Evolutionary conservation across 164 flowering plant species (phyloP), one percentile per base, ranked within the genome.

Genomic region (Aristolochia californica): DNA sequence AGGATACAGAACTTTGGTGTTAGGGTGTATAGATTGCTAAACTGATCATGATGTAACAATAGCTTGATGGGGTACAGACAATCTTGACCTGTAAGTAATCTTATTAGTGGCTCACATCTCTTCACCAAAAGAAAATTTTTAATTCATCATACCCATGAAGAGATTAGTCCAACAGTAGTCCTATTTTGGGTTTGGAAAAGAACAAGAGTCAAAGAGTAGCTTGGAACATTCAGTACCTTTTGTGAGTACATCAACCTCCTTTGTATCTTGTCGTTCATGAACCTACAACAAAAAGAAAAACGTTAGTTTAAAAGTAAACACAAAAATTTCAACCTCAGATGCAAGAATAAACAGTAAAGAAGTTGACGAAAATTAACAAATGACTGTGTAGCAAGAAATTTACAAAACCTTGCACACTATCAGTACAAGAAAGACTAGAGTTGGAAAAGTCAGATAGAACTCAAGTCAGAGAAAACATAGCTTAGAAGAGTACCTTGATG

Each of bases 201-300:
- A 34, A 7, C 3, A 28, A 34, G 4, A 34, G 40, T 5, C 10
- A 34, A 34, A 34, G 7, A 34, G n/a, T 34, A 34, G 40, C 4
- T 1, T 34, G 40, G 40, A 34, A 34, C 40, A 34, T 34, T 34
- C 55, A 5, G 17, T 20, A 82, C 91, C 91, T 82, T 87, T 84
- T 26, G 90, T 87, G 13, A 87, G 83, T 34, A 82, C 72, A 67
- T 81, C 80, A 56, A 77, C 85, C 71, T 82, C 87, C 44, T 82
- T 81, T 11, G 78, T 80, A 61, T 74, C 78, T 59, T 68, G 60
- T 23, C 68, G 67, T 69, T 86, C 88, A 72, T 86, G 95, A 69
- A 86, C 95, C 95, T 86, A 47, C 18, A 66, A 55, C 4, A 34
- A 49, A 66, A 56, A n/a, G 28, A 54, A 54, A 47, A 54, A 28